Evolutionary conservation across 1,284 basidiomycete species (phyloP).

Genomic region (Anthracocystis walkeri): DNA sequence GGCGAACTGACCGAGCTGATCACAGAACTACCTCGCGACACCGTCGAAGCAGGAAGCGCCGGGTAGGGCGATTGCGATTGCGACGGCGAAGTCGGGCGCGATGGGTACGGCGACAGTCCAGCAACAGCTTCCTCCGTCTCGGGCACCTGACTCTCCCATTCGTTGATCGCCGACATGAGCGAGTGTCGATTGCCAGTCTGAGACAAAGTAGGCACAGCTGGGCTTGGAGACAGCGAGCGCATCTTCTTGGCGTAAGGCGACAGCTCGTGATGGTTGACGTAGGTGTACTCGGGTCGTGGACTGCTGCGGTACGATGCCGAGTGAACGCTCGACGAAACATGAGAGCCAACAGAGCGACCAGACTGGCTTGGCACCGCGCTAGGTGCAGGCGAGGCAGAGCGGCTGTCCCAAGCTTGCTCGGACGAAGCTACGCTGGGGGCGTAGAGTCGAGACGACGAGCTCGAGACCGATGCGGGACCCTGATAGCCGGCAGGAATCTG

Average conservation of each 20-base stretch:
- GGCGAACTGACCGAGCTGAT: slow-evolving; percentile 53
- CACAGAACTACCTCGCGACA: slow-evolving; percentile 50
- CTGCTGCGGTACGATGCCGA: slow-evolving; percentile 41
- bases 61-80: slow-evolving; percentile 42
- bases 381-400: slow-evolving; percentile 44
- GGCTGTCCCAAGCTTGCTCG: slow-evolving; percentile 40
- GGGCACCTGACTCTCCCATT: slow-evolving; percentile 61
- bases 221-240: slow-evolving; percentile 49
- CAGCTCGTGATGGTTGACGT: slow-evolving; percentile 53
- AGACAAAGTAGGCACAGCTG: slow-evolving; percentile 25
- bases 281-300: slow-evolving; percentile 45
- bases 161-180: slow-evolving; percentile 64
- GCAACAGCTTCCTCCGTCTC: slow-evolving; percentile 17
- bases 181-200: slow-evolving; percentile 47
- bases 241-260: slow-evolving; percentile 56
- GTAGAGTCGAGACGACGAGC: slow-evolving; percentile 47
- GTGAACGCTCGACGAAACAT: slow-evolving; percentile 53
- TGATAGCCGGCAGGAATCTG: slow-evolving; percentile 44
- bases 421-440: slow-evolving; percentile 30
- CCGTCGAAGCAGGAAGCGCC: slow-evolving; percentile 48
- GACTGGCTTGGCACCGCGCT: slow-evolving; percentile 51
- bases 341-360: slow-evolving; percentile 48
- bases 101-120: slow-evolving; percentile 30
- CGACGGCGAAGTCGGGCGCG: slow-evolving; percentile 35
- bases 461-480: slow-evolving; percentile 20